Base-by-base conservation (phyloP, 306 rosid species). In the Hippophae gyantsensis region DNA sequence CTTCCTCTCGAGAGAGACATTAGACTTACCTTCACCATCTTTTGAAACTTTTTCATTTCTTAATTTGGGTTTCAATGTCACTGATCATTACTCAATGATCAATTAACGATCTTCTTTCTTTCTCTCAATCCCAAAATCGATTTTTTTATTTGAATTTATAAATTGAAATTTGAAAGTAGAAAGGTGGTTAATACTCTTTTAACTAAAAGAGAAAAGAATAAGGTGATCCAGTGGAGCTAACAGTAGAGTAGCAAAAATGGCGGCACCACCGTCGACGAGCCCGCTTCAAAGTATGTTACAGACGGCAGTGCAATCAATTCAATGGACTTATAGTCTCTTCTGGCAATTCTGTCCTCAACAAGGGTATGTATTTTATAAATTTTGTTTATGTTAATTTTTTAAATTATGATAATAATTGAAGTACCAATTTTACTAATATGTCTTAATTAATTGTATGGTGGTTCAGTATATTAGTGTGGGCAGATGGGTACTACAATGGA, bases 281-380 rank as follows among this genome's bases (percentile, higher is more conserved):
- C 72, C 54, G 58, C 88, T 90, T 54, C 97, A 89, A 62, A 65
- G 61, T 56, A 73, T 83, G 88, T 65, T 92, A 65, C 99, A 88
- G 65, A 74, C 82, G 56, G 95, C 93, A 60, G 99, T 88, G 79
- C 99, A 92, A 82, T 88, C 96, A 3, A 86, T 86, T 73, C 95
- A 92, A 14, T 92, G 99, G 99, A 92, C 96, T n/a, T 92, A 92
- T 68, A 80, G 88, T 62, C 86, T 92, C 73, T 85, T 80, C 83
- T 92, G 99, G 99, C 93, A 86, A 65, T 50, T 82, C 54, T 85
- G 94, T 53, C 87, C 95, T 3, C 95, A 88, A 46, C 93, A 82
- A 82, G 66, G 83, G 99, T 87, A 87, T 27, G 25, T 54, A 13
- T 8, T 26, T 13, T 23, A 8, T 13, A 8, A 18, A 13, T 4